Conservation (phyloP, 2,329 filamentous ascomycete species). For the Cladosporium sp. region DNA sequence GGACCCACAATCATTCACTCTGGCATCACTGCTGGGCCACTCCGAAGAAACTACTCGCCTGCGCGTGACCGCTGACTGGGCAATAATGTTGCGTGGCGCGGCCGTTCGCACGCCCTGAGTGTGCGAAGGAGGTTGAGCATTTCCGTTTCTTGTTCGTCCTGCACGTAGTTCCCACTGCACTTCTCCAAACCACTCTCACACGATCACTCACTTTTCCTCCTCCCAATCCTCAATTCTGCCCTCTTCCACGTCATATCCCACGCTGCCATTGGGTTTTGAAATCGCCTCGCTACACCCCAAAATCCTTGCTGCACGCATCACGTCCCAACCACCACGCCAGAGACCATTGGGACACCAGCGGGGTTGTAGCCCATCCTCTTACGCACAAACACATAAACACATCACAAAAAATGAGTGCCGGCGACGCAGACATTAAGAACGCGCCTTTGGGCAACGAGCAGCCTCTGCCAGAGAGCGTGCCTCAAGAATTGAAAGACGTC, state of each 20-base stretch:
- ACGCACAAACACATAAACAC: neutral
- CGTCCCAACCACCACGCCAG: constrained; percentile 17
- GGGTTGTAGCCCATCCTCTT: constrained; percentile 8
- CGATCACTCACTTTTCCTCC: neutral
- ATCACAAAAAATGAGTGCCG: constrained; percentile 15
- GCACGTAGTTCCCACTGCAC: constrained; percentile 2
- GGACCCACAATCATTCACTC: constrained; percentile 19
- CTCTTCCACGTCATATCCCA: neutral
- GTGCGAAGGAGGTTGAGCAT: constrained; percentile 13
- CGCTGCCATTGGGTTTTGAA: constrained; percentile 13
- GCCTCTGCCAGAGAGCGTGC: neutral
- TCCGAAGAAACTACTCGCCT: constrained; percentile 22
- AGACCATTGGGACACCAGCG: constrained; percentile 19
- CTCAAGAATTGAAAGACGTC: constrained; percentile 16
- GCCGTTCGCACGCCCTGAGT: constrained; percentile 7
- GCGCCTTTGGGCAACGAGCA: constrained; percentile 12
- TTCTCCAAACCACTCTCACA: neutral
- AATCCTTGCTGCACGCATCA: constrained; percentile 2
- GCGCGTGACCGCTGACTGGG: constrained; percentile 22
- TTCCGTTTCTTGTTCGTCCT: constrained; percentile 16
- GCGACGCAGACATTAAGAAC: constrained; percentile 14
- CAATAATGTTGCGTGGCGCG: constrained; percentile 18
- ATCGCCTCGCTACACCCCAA: neutral
- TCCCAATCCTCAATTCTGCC: neutral
- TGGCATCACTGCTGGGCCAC: constrained; percentile 21